Base-by-base conservation (phyloP, 1,139 yeast genomes). In the Hemisphaericaspora lyxosophila region DNA sequence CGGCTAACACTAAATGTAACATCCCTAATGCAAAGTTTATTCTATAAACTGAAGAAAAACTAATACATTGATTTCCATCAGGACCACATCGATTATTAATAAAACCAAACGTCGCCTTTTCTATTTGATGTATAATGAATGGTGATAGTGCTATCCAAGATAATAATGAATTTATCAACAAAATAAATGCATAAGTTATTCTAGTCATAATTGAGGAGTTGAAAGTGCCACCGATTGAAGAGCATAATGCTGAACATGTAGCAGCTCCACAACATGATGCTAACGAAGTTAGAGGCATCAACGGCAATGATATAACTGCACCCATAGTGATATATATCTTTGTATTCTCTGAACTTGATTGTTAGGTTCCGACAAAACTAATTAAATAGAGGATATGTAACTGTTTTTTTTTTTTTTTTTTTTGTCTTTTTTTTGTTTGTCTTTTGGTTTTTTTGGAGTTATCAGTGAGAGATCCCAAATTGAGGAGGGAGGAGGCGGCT, bases 61-160 rank as follows among this genome's bases (percentile, higher is more conserved):
- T 95, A 31, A 80, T 80, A 66, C 98, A 94, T 52, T 88, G 89
- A 31, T 83, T 82, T 7, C 92, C 95, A 34, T 82, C 81, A 48
- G 96, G 89, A 8, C 80, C 80, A 48, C 75, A 69, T 42, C 67
- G 65, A 46, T 64, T 68, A 40, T 83, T 82, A 46, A 83, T 75
- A 48, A 78, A 77, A 29, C 89, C 87, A 60, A 83, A 75, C 0
- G 89, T 73, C 7, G 92, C 73, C 45, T 76, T 75, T 46, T 86
- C 96, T 8, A 92, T 77, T 61, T 86, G 79, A 43, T 79, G 74
- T 20, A 85, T 75, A 3, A 94, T 81, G 61, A 87, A 85, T 45
- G 89, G 90, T 16, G 95, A 82, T 44, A 94, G 75, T 64, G 88
- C 87, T 5, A 88, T 67, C 99, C 99, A 92, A 11, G 97, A 86